Conservation (phyloP, 805 yeast genomes). For the Cyberlindnera mississippiensis region DNA sequence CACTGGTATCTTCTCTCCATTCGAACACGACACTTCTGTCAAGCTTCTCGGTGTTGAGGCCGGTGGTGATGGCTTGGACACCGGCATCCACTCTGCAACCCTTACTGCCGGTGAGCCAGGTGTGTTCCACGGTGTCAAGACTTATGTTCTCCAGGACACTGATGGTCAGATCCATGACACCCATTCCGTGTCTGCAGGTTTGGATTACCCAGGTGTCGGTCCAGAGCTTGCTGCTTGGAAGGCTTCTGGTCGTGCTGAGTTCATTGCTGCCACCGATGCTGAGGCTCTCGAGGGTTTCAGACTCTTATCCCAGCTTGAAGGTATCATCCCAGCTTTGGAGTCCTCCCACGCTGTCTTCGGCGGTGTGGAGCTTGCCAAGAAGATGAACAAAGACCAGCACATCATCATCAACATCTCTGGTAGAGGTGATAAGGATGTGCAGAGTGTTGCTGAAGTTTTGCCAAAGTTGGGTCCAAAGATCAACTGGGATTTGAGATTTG, state of each 20-base stretch:
- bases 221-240: conserved; percentile 98
- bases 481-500: conserved; percentile 95
- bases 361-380: conserved; percentile 83
- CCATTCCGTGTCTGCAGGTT: conserved; percentile 96
- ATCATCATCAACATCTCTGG: conserved; percentile 91
- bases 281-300: conserved; percentile 91
- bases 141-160: conserved; percentile 82
- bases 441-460: conserved; percentile 90
- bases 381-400: conserved; percentile 72
- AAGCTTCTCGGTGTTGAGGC: conserved; percentile 94
- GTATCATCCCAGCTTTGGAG: conserved; percentile 97
- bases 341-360: conserved; percentile 96
- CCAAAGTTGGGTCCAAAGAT: conserved; percentile 88
- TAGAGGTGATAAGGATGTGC: conserved; percentile 99
- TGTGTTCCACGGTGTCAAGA: conserved; percentile 96
- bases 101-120: conserved; percentile 94
- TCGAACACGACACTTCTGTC: conserved; percentile 76
- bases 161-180: conserved; percentile 99
- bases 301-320: conserved; percentile 86
- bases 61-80: conserved; percentile 94
- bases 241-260: conserved; percentile 86
- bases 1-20: conserved; percentile 93
- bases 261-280: conserved; percentile 92
- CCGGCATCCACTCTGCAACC: conserved; percentile 90
- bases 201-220: conserved; percentile 99